These are phyloP conservation scores for Boletellus dicymbophilus DNA, from an alignment of 1,284 basidiomycete species.

Conservation along the genomic window DNA sequence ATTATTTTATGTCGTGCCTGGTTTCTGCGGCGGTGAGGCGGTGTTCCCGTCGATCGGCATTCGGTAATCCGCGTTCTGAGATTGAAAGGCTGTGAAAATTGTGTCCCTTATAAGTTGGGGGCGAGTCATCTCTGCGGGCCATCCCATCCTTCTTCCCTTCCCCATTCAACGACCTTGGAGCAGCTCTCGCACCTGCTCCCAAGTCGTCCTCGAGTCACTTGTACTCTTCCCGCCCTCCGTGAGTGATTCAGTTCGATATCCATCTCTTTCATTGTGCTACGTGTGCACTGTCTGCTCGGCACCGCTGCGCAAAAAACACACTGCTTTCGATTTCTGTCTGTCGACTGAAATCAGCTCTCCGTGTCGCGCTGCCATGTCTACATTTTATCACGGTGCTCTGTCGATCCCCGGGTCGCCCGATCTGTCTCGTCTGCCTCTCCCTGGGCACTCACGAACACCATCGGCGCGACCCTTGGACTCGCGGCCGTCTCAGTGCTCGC, in stretches of 20 bases:
- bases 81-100: constrained; percentile 43
- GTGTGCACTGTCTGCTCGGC: constrained; percentile 27
- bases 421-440: constrained; percentile 33
- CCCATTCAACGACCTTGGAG: constrained; percentile 23
- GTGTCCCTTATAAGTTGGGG: constrained; percentile 32
- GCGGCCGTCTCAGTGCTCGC: constrained; percentile 18
- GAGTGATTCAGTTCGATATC: constrained; percentile 29
- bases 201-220: constrained; percentile 21
- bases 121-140: constrained; percentile 37
- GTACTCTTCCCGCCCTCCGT: constrained; percentile 25
- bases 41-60: constrained; percentile 21
- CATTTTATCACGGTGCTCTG: constrained; percentile 8
- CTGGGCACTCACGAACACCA: constrained; percentile 29
- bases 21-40: constrained; percentile 7
- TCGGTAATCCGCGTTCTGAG: constrained; percentile 40
- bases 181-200: constrained; percentile 24
- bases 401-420: constrained; percentile 32
- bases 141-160: constrained; percentile 14
- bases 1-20: constrained; percentile 1
- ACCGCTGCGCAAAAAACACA: constrained; percentile 17
- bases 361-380: constrained; percentile 15
- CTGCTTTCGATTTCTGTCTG: constrained; percentile 28
- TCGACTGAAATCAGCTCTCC: constrained; percentile 28
- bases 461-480: constrained; percentile 28
- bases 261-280: constrained; percentile 33